Base-by-base conservation (phyloP, 73 alveolate species). In the Effrenium voratum region DNA sequence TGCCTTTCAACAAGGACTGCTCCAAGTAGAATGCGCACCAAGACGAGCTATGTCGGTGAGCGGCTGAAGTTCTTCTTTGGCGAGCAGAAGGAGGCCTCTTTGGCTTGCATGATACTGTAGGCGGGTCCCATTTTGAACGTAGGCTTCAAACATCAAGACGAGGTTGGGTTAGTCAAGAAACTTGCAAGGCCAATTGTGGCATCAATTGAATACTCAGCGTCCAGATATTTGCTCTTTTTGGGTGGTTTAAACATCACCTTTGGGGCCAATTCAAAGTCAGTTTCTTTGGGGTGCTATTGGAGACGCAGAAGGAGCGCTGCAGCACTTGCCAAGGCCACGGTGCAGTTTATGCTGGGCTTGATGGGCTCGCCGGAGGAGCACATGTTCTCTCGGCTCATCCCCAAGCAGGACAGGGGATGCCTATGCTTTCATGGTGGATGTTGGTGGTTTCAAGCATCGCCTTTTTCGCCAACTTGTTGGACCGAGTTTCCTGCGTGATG, bases 61-160 rank as follows among this genome's bases (percentile, higher is more conserved):
- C 90, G 98, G 59, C 44, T 91, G 91, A 91, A 91, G 98, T 91
- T 68, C 26, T 91, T 91, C 91, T 91, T 91, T n/a, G 90, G 79
- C 3, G 90, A 91, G 79, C 98, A 91, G 90, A 91, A 91, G 90
- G 98, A 91, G 90, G 98, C 97, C 34, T n/a, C n/a, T n/a, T n/a
- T n/a, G n/a, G n/a, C n/a, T n/a, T n/a, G n/a, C n/a, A n/a, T n/a
- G n/a, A n/a, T n/a, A n/a, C n/a, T n/a, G n/a, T n/a, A n/a, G n/a
- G n/a, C n/a, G n/a, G n/a, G n/a, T n/a, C n/a, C n/a, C n/a, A n/a
- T n/a, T n/a, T n/a, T n/a, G n/a, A n/a, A n/a, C n/a, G n/a, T n/a
- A n/a, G n/a, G n/a, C n/a, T n/a, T n/a, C n/a, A n/a, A n/a, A n/a
- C n/a, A n/a, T n/a, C n/a, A n/a, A n/a, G n/a, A n/a, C n/a, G n/a